These are phyloP conservation scores for Thelonectria blattea DNA, from an alignment of 2,329 filamentous ascomycete species.

Conservation along the genomic window DNA sequence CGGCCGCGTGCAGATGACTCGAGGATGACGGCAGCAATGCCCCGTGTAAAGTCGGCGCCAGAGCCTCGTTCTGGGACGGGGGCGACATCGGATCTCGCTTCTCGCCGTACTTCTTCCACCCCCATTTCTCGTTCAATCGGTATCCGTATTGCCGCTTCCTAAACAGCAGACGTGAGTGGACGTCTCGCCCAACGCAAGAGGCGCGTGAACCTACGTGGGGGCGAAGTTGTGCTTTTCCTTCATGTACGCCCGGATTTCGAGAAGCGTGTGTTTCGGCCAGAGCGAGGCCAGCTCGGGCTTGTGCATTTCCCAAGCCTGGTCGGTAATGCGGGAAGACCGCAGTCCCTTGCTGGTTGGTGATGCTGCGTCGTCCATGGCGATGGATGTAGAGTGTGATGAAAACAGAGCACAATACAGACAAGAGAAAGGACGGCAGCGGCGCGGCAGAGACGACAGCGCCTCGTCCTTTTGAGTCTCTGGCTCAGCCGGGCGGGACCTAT, in stretches of 20 bases:
- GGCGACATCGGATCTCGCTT: conserved; percentile 20
- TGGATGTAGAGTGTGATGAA: neutral
- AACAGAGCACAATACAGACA: neutral
- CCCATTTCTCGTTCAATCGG: conserved; percentile 36
- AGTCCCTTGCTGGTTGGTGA: conserved; percentile 16
- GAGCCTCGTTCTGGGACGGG: conserved; percentile 6
- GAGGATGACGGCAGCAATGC: neutral
- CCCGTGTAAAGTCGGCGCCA: neutral
- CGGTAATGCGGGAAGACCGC: conserved; percentile 33
- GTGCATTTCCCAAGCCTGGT: conserved; percentile 31
- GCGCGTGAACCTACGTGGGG: conserved; percentile 27
- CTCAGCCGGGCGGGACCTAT: neutral
- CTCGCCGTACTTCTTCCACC: conserved; percentile 38
- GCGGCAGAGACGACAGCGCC: neutral
- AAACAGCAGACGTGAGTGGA: neutral
- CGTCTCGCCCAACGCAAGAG: neutral
- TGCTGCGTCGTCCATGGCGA: conserved; percentile 5
- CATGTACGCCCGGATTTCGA: conserved; percentile 32
- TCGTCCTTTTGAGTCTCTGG: neutral
- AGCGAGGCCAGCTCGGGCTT: conserved; percentile 29
- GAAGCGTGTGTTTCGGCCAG: conserved; percentile 31
- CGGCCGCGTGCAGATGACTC: neutral
- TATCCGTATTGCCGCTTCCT: conserved; percentile 43
- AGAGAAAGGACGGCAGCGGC: neutral
- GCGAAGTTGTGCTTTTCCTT: conserved; percentile 22